phyloP scores from a whole-genome alignment of 352 stramenopile species.

The Phytophthora megakarya region DNA sequence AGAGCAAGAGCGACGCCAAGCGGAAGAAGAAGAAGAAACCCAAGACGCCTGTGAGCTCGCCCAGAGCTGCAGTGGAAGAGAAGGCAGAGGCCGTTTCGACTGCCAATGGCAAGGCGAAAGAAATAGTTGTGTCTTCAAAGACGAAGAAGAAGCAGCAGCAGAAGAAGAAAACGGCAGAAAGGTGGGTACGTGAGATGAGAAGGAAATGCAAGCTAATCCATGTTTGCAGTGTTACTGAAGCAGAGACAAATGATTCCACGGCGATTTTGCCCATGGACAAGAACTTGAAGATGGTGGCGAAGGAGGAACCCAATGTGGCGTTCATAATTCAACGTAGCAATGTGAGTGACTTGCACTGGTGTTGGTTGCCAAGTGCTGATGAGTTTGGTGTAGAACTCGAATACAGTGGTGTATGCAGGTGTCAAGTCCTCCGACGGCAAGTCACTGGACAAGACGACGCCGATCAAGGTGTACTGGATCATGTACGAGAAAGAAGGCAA shows the following conservation, averaged over 20 bases:
- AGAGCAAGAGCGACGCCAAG: conserved; percentile 43
- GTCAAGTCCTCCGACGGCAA: conserved; percentile 45
- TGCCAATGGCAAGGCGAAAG: conserved; percentile 6
- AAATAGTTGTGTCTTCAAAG: conserved; percentile 24
- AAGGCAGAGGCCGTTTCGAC: conserved; percentile 6
- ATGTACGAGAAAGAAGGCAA: conserved; percentile 84
- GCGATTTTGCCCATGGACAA: conserved; percentile 64
- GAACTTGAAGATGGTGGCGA: conserved; percentile 65
- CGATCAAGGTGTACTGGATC: conserved; percentile 85
- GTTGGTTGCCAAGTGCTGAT: background rate
- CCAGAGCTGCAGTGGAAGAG: conserved; percentile 22
- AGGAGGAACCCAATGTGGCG: conserved; percentile 74
- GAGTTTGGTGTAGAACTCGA: conserved; percentile 61
- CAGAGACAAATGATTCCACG: conserved; percentile 21
- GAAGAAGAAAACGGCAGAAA: conserved; percentile 33
- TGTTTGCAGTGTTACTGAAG: conserved; percentile 16
- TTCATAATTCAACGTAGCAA: conserved; percentile 90
- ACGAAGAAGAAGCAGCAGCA: conserved; percentile 46
- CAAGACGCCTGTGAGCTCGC: conserved; percentile 21
- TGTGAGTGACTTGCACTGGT: conserved; percentile 35
- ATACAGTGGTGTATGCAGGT: conserved; percentile 83
- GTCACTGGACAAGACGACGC: conserved; percentile 57
- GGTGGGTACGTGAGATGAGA: conserved; percentile 2
- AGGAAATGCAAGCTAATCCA: background rate
- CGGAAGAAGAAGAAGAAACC: conserved; percentile 59